These are phyloP conservation scores for Peniophora sp. DNA, from an alignment of 1,284 basidiomycete species.

Conservation along the genomic window DNA sequence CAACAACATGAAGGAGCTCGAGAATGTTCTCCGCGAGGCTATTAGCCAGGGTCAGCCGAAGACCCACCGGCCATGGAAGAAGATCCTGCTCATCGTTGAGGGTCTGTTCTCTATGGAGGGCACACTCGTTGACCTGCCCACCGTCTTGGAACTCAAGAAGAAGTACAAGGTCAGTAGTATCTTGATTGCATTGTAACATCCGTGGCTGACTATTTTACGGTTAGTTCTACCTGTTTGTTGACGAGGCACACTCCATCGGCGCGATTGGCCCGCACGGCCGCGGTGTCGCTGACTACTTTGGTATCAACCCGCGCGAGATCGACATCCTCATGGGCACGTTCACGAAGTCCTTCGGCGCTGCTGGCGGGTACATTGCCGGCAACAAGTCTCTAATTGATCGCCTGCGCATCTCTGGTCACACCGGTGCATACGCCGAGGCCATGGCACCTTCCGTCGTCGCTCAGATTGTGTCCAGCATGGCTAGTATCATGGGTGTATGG, in stretches of 20 bases:
- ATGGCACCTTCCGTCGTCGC: slow-evolving; percentile 89
- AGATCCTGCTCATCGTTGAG: slow-evolving; percentile 93
- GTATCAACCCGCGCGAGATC: slow-evolving; percentile 72
- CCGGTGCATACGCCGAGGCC: slow-evolving; percentile 84
- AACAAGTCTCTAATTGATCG: slow-evolving; percentile 75
- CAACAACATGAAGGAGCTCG: slow-evolving; percentile 86
- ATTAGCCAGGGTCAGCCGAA: slow-evolving; percentile 97
- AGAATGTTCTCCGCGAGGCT: slow-evolving; percentile 79
- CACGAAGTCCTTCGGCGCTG: slow-evolving; percentile 97
- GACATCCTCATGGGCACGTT: slow-evolving; percentile 99
- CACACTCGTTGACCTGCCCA: slow-evolving; percentile 81
- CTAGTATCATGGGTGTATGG: slow-evolving; percentile 90
- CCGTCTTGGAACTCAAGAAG: slow-evolving; percentile 82
- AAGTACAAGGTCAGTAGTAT: slow-evolving; percentile 77
- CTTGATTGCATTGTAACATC: background rate
- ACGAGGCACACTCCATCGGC: slow-evolving; percentile 97
- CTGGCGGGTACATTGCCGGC: slow-evolving; percentile 93
- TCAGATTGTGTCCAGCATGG: slow-evolving; percentile 91
- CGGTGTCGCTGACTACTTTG: slow-evolving; percentile 95
- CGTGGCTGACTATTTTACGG: slow-evolving; percentile 1
- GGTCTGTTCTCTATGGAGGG: slow-evolving; percentile 99
- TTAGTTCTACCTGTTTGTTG: slow-evolving; percentile 93
- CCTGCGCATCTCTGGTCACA: slow-evolving; percentile 78
- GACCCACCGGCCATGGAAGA: slow-evolving; percentile 98
- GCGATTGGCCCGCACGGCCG: slow-evolving; percentile 92